A percentile compares a stretch with the other conserved stretches of the same genome.
phyloP scores from a whole-genome alignment of 768 basidiomycete species.

The Boletus sp. region DNA sequence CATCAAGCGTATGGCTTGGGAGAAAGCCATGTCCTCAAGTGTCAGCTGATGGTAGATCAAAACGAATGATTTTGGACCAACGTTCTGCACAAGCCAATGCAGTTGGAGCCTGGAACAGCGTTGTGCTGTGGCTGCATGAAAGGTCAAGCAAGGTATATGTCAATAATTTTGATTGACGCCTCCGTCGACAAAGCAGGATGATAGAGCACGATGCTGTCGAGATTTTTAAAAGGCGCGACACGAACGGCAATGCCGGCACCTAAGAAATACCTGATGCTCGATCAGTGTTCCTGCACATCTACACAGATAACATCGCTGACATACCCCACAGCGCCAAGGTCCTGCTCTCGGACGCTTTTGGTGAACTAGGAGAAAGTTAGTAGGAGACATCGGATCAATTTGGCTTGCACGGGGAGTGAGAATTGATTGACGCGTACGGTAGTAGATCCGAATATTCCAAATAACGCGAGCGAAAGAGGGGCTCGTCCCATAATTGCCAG shows the following conservation, averaged over 20 bases:
- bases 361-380: constrained; percentile 30
- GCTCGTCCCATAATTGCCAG: constrained; percentile 12
- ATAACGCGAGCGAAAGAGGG: constrained; percentile 17
- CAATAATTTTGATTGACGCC: constrained; percentile 36
- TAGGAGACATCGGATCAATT: background rate
- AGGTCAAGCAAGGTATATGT: background rate
- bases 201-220: constrained; percentile 39
- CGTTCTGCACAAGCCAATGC: constrained; percentile 40
- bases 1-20: constrained; percentile 20
- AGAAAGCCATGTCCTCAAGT: constrained; percentile 32
- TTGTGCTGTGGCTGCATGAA: background rate
- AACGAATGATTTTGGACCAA: constrained; percentile 4
- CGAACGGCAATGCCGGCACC: constrained; percentile 32
- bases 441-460: constrained; percentile 16
- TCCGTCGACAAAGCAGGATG: constrained; percentile 37
- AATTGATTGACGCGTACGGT: constrained; percentile 25
- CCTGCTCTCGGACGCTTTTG: constrained; percentile 34
- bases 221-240: constrained; percentile 28
- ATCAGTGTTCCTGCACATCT: background rate
- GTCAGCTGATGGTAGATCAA: background rate
- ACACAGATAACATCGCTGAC: background rate
- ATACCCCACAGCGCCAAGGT: constrained; percentile 44
- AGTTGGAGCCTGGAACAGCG: constrained; percentile 17
- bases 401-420: constrained; percentile 21
- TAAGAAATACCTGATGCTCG: constrained; percentile 34